A percentile compares a stretch with the other conserved stretches of the same genome.
phyloP scores from a whole-genome alignment of 2,329 filamentous ascomycete genomes.

The Xenosphaeropsis pyriputrescens region DNA sequence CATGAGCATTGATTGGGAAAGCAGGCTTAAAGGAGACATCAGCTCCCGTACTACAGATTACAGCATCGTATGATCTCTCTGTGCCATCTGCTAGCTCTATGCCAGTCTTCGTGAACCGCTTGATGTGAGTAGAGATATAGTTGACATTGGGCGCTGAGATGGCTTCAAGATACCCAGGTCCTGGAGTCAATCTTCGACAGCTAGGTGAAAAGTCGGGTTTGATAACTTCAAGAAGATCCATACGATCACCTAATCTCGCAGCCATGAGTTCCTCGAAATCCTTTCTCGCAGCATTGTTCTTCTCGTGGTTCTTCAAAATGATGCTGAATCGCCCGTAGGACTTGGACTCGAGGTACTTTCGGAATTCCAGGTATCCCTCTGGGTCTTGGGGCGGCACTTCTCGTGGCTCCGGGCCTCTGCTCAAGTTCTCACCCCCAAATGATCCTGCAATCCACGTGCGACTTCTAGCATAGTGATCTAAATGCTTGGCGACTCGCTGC shows the following conservation, averaged over 20 bases:
- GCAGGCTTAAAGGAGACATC: constrained; percentile 2
- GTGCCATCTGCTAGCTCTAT: constrained; percentile 13
- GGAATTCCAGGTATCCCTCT: constrained; percentile 39
- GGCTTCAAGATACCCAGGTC: constrained; percentile 29
- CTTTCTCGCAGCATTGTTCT: constrained; percentile 30
- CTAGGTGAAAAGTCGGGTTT: constrained; percentile 31
- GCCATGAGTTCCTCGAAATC: constrained; percentile 37
- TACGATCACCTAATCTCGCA: constrained; percentile 33
- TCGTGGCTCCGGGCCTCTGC: constrained; percentile 26
- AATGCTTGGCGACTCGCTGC: constrained; percentile 27
- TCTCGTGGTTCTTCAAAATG: constrained; percentile 35
- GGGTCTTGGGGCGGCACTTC: constrained; percentile 37
- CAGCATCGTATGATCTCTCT: constrained; percentile 9
- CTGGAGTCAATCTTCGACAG: constrained; percentile 28
- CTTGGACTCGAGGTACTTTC: constrained; percentile 38
- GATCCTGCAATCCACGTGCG: constrained; percentile 52
- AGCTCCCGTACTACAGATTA: constrained; percentile 17
- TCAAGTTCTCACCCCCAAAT: constrained; percentile 33
- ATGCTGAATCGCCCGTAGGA: constrained; percentile 37
- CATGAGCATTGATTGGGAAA: constrained; percentile 2
- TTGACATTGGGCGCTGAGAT: constrained; percentile 25
- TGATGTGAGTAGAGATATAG: constrained; percentile 22
- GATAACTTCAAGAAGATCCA: constrained; percentile 37
- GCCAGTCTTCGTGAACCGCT: constrained; percentile 17
- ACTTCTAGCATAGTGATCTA: constrained; percentile 51